A percentile compares a stretch with the other conserved stretches of the same genome.
These are phyloP conservation scores for Fusarium miscanthi DNA, from an alignment of 2,329 filamentous ascomycete species.

Conservation along the genomic window DNA sequence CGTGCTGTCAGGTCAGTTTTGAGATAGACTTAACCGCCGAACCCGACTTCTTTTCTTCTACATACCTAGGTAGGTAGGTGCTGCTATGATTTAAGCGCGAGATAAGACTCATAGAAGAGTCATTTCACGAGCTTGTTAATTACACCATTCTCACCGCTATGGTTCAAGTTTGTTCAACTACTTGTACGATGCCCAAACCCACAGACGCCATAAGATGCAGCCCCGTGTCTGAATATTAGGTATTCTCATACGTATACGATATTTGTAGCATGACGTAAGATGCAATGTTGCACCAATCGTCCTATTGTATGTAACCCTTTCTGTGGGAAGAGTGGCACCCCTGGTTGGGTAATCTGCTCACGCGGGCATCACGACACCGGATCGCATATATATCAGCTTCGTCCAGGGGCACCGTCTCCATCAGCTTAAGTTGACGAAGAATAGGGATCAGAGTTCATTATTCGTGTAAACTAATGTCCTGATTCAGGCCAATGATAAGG, in stretches of 20 bases:
- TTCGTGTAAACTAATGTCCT: background rate
- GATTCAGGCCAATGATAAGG: background rate
- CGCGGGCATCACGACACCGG: background rate
- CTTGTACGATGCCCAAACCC: background rate
- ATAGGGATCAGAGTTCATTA: background rate
- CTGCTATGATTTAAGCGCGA: background rate
- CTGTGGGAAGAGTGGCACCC: background rate
- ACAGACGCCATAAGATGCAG: background rate
- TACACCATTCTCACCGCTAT: constrained; percentile 22
- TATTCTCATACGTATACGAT: background rate
- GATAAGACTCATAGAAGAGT: background rate
- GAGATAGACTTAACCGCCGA: constrained; percentile 25
- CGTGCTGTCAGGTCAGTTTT: constrained; percentile 17
- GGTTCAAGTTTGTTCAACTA: background rate
- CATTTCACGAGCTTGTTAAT: background rate
- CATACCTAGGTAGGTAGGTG: no score
- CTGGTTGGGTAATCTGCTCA: constrained; percentile 3
- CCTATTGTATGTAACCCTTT: background rate
- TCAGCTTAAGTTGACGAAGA: background rate
- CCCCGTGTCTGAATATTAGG: constrained; percentile 7
- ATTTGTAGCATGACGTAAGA: constrained; percentile 28
- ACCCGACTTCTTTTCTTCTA: background rate
- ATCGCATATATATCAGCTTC: background rate
- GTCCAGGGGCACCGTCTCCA: background rate
- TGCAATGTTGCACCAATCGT: background rate